These are phyloP conservation scores for Malus hybrid DNA, from an alignment of 331 rosid species.

Conservation along the genomic window DNA sequence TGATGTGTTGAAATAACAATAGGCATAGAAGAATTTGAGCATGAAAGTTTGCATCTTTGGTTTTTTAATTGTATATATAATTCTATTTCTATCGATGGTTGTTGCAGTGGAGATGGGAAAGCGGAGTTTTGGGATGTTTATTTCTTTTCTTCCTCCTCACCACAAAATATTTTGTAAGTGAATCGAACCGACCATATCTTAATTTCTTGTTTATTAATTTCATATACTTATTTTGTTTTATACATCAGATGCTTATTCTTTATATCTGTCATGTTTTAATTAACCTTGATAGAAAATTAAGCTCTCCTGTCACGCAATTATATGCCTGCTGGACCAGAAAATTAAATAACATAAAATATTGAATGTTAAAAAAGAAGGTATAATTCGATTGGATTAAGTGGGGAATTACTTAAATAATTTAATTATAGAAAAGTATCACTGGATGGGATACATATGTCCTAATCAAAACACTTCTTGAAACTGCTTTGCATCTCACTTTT, in stretches of 20 bases:
- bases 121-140: conserved; percentile 68
- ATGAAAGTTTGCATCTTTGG: neutral
- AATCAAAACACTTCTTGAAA: neutral
- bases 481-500: neutral
- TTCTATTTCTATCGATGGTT: conserved; percentile 2
- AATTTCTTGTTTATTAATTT: neutral
- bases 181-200: conserved; percentile 15
- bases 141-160: conserved; percentile 75
- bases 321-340: neutral
- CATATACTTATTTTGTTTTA: neutral
- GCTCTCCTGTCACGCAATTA: neutral
- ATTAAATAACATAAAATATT: neutral
- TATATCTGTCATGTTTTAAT: neutral
- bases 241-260: neutral
- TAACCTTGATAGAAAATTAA: neutral
- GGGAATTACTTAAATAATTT: neutral
- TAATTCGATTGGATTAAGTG: neutral
- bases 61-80: neutral
- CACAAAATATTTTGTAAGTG: conserved; percentile 79
- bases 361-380: neutral
- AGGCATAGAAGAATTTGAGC: neutral
- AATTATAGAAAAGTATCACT: neutral
- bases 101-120: conserved; percentile 98
- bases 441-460: neutral
- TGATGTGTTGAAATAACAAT: neutral